phyloP scores from a whole-genome alignment of 1,284 basidiomycete genomes.

The Ceratobasidium sp. region DNA sequence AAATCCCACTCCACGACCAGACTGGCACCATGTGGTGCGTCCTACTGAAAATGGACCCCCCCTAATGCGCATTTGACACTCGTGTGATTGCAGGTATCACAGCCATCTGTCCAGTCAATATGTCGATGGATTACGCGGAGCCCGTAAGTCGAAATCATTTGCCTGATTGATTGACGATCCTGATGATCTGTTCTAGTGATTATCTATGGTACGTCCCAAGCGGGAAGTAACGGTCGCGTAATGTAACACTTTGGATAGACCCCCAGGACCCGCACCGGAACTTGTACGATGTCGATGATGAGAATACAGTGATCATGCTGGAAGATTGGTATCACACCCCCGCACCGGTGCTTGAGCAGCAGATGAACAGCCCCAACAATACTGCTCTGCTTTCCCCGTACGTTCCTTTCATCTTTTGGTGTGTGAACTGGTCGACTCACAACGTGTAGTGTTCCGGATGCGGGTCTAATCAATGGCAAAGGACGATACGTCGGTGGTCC shows the following conservation, averaged over 20 bases:
- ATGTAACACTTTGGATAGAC: neutral
- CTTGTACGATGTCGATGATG: conserved; percentile 31
- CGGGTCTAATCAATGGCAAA: conserved; percentile 31
- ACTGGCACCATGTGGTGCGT: conserved; percentile 12
- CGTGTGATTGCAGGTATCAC: too few relatives aligned
- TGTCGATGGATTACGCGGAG: conserved; percentile 20
- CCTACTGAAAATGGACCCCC: too few relatives aligned
- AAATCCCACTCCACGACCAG: conserved; percentile 2
- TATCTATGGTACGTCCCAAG: conserved; percentile 7
- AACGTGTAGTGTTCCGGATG: conserved; percentile 9
- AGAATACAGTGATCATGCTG: conserved; percentile 51
- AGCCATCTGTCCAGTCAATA: conserved; percentile 30
- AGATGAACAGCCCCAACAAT: conserved; percentile 4
- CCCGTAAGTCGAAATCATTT: conserved; percentile 4
- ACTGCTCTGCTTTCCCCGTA: conserved; percentile 17
- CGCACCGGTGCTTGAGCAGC: conserved; percentile 41
- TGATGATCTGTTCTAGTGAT: neutral
- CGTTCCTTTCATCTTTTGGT: neutral
- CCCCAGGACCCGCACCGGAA: conserved; percentile 20
- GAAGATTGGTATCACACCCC: conserved; percentile 55
- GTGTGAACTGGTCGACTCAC: neutral
- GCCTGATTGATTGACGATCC: conserved; percentile 4
- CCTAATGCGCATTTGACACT: too few relatives aligned
- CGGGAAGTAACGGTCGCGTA: neutral
- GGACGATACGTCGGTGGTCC: conserved; percentile 24